Conservation (phyloP, 352 stramenopile species). For the Globisporangium splendens region DNA sequence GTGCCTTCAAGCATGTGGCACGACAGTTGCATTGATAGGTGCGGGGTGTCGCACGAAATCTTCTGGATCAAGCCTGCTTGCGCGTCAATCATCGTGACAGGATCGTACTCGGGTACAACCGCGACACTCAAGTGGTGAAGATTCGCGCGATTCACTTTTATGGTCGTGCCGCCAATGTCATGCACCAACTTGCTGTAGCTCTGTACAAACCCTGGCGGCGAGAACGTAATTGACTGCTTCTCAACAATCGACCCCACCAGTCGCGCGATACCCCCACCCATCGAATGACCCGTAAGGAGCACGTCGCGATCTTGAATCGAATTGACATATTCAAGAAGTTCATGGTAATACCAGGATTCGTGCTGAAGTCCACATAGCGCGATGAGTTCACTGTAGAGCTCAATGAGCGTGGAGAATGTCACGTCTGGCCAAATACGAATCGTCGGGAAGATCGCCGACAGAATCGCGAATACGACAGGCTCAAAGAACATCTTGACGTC, state of each 20-base stretch:
- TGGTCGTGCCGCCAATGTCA: slow-evolving; percentile 65
- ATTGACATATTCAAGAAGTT: slow-evolving; percentile 79
- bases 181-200: slow-evolving; percentile 89
- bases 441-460: slow-evolving; percentile 87
- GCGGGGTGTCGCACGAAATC: slow-evolving; percentile 85
- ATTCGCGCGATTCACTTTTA: slow-evolving; percentile 59
- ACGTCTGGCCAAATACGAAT: slow-evolving; percentile 91
- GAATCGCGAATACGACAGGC: slow-evolving; percentile 85
- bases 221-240: slow-evolving; percentile 83
- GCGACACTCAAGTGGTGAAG: slow-evolving; percentile 84
- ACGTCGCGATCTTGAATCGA: slow-evolving; percentile 79
- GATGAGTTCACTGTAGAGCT: slow-evolving; percentile 85
- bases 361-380: slow-evolving; percentile 86
- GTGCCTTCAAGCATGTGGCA: slow-evolving; percentile 92
- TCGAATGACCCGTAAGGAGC: slow-evolving; percentile 85
- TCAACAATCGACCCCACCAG: slow-evolving; percentile 79
- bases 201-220: slow-evolving; percentile 78
- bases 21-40: slow-evolving; percentile 86
- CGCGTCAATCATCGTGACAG: slow-evolving; percentile 85
- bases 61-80: slow-evolving; percentile 88
- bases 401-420: slow-evolving; percentile 83
- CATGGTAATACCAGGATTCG: slow-evolving; percentile 85
- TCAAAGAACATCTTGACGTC: slow-evolving; percentile 91
- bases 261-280: slow-evolving; percentile 83
- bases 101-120: slow-evolving; percentile 87